Conservation (phyloP, 352 stramenopile genomes). For the Lagenidium giganteum region DNA sequence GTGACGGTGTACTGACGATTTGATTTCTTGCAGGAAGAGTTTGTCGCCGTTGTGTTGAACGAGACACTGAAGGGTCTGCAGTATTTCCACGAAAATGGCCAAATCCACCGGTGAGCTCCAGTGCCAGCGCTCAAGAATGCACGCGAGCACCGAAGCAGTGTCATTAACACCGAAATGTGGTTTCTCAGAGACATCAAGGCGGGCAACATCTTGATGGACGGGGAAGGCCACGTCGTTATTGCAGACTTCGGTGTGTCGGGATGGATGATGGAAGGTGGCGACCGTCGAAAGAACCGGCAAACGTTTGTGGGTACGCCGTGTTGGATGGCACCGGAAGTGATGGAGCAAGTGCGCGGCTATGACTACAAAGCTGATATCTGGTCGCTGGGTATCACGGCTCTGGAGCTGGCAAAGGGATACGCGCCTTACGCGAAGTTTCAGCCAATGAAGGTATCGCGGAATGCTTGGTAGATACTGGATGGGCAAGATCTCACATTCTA, state of each 20-base stretch:
- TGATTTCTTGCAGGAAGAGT: slow-evolving; percentile 79
- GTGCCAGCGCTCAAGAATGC: neutral
- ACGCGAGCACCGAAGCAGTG: neutral
- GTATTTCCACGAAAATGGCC: slow-evolving; percentile 99
- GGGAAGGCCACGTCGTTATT: slow-evolving; percentile 94
- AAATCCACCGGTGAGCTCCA: slow-evolving; percentile 91
- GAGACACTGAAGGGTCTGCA: slow-evolving; percentile 96
- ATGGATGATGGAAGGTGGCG: slow-evolving; percentile 96
- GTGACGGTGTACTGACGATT: slow-evolving; percentile 1
- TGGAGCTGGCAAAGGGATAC: slow-evolving; percentile 98
- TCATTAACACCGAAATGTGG: neutral
- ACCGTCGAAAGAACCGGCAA: slow-evolving; percentile 91
- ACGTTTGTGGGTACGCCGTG: slow-evolving; percentile 99
- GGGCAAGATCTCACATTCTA: neutral
- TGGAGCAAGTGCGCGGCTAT: slow-evolving; percentile 89
- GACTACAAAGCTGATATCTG: slow-evolving; percentile 99
- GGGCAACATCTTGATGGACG: slow-evolving; percentile 95
- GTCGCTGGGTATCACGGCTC: slow-evolving; percentile 98
- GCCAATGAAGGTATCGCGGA: slow-evolving; percentile 98
- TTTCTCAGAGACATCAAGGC: slow-evolving; percentile 94
- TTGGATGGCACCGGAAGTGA: slow-evolving; percentile 94
- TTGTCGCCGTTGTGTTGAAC: slow-evolving; percentile 97
- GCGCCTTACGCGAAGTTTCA: slow-evolving; percentile 97
- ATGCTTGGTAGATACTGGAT: too few relatives aligned
- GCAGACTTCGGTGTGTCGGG: slow-evolving; percentile 98